Base-by-base conservation (phyloP, 192 early-diverging fungal genomes). In the Martensiomyces pterosporus region DNA sequence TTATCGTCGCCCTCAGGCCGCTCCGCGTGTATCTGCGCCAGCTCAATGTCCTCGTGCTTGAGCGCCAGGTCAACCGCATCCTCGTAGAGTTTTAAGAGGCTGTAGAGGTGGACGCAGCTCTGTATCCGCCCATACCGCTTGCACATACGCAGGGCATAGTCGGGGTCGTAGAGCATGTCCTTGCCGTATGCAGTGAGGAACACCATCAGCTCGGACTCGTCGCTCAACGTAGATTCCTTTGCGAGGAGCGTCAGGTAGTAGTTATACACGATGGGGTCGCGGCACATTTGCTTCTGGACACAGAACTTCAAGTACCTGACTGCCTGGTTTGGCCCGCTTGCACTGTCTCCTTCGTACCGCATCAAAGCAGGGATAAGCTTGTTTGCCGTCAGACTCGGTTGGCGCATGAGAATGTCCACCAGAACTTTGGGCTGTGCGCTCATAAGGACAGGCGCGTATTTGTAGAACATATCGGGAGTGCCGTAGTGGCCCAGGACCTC, bases 231-330 rank as follows among this genome's bases (percentile, higher is more conserved):
- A 3, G 64, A 63, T 16, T 75, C 64, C 43, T 60, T 63, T 18
- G 52, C 65, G 17, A 75, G 33, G 3, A 55, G 65, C 18, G 80
- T 82, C 19, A 99, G 66, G 25, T 97, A 76, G 60, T 87, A 94
- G 70, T 99, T 99, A 77, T 99, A 94, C 39, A 99, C 85, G 0
- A 88, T 84, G 0, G 87, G 76, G 56, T 99, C 94, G 3, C 84
- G 83, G 46, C 91, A 94, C 24, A 74, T 79, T 16, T 88, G 75
- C 35, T 80, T 78, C 10, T 85, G 76, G 4, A 88, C 89, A 15
- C 90, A 86, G 64, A 89, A 88, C 4, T 84, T 82, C 49, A 99
- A 57, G 49, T 97, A 99, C 16, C 90, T 68, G 29, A 94, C 85
- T 0, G 90, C 88, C 69, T 94, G 91, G 66, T 93, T 90, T 7